Conservation (phyloP, 208 protist genomes). For the Leishmania major region DNA sequence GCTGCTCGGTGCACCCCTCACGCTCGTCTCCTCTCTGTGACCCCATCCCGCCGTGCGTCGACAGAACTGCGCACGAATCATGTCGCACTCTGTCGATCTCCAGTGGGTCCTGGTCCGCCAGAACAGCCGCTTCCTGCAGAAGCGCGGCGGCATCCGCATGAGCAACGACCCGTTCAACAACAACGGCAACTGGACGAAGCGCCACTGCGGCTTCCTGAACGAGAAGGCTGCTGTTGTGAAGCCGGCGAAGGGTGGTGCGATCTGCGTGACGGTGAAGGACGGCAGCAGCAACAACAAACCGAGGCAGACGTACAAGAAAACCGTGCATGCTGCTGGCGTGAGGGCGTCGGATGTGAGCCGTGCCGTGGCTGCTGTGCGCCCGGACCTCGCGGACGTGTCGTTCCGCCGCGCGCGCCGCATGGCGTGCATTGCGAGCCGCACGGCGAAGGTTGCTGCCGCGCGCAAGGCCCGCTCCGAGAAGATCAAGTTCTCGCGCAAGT, state of each 20-base stretch:
- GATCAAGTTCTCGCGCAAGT: slow-evolving; percentile 75
- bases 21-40: not conserved
- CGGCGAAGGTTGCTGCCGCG: slow-evolving; percentile 63
- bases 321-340: slow-evolving; percentile 65
- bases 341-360: slow-evolving; percentile 74
- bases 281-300: slow-evolving; percentile 79
- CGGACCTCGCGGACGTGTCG: slow-evolving; percentile 76
- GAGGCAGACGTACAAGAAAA: slow-evolving; percentile 77
- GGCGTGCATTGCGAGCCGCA: slow-evolving; percentile 59
- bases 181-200: slow-evolving; percentile 90
- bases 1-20: not conserved
- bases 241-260: slow-evolving; percentile 65
- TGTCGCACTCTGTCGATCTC: slow-evolving; percentile 87
- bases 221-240: slow-evolving; percentile 78
- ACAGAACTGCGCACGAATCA: slow-evolving; percentile 33
- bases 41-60: not conserved
- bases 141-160: slow-evolving; percentile 78
- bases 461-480: slow-evolving; percentile 84
- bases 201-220: slow-evolving; percentile 82
- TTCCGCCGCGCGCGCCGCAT: slow-evolving; percentile 86
- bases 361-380: slow-evolving; percentile 74
- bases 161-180: slow-evolving; percentile 90
- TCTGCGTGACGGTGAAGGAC: slow-evolving; percentile 78
- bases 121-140: slow-evolving; percentile 88
- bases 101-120: slow-evolving; percentile 83